phyloP scores from a whole-genome alignment of 139 green algal genomes.

The Volvox africanus region DNA sequence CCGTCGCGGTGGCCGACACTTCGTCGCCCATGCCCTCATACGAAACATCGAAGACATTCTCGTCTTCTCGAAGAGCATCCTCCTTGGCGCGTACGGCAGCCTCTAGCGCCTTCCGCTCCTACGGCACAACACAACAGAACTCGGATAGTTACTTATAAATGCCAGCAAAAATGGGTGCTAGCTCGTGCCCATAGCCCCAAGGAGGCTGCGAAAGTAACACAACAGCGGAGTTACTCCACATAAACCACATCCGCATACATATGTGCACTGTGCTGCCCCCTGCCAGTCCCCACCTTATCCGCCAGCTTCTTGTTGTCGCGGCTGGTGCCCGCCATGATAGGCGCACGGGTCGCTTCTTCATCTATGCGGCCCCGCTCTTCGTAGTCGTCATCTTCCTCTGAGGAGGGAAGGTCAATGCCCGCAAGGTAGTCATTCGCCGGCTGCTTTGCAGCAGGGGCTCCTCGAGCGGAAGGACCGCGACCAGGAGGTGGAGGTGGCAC shows the following conservation, averaged over 20 bases:
- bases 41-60: constrained; percentile 97
- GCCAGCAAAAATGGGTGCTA: no score
- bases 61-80: constrained; percentile 93
- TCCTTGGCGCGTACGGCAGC: constrained; percentile 83
- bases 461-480: neutral
- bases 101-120: constrained; percentile 85
- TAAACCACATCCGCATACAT: no score
- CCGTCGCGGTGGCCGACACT: constrained; percentile 69
- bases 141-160: no score
- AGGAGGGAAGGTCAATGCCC: constrained; percentile 94
- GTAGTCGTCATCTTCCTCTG: constrained; percentile 80
- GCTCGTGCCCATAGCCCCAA: no score
- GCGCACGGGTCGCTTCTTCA: constrained; percentile 62
- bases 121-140: neutral
- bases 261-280: no score
- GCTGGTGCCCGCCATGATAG: constrained; percentile 59
- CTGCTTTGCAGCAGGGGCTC: neutral
- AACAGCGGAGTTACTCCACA: no score
- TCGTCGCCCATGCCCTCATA: constrained; percentile 88
- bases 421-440: constrained; percentile 81
- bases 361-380: constrained; percentile 68
- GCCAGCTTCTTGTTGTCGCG: constrained; percentile 86
- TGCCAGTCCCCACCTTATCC: constrained; percentile 66
- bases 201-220: no score
- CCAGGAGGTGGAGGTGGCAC: constrained; percentile 3